Conservation (phyloP, 2,329 filamentous ascomycete species). For the Verticillium isaacii region DNA sequence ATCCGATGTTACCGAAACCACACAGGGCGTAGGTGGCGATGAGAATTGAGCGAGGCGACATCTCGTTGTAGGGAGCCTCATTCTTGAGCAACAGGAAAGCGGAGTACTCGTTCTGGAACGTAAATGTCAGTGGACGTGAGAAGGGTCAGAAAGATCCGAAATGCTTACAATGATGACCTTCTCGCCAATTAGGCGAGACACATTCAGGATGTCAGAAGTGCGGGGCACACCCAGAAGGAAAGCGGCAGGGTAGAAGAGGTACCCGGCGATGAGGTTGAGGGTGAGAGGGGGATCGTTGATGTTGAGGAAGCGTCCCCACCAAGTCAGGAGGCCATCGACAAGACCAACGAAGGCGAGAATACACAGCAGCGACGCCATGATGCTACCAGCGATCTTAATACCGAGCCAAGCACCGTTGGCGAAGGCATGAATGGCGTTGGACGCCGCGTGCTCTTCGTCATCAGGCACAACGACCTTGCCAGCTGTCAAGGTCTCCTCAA, state of each 20-base stretch:
- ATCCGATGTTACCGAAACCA: slow-evolving; percentile 81
- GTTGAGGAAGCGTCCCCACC: slow-evolving; percentile 78
- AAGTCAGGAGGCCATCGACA: slow-evolving; percentile 71
- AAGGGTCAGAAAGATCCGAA: background rate
- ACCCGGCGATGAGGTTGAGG: slow-evolving; percentile 70
- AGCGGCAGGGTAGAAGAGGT: slow-evolving; percentile 71
- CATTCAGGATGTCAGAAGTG: slow-evolving; percentile 60
- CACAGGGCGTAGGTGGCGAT: slow-evolving; percentile 86
- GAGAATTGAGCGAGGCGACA: slow-evolving; percentile 67
- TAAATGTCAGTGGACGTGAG: slow-evolving; percentile 1
- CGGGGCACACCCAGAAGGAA: slow-evolving; percentile 78
- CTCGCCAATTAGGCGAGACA: slow-evolving; percentile 73
- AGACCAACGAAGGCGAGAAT: slow-evolving; percentile 75
- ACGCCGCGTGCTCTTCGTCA: slow-evolving; percentile 68
- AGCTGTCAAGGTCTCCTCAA: slow-evolving; percentile 78
- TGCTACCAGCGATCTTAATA: slow-evolving; percentile 82
- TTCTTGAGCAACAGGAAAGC: slow-evolving; percentile 56
- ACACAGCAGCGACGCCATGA: slow-evolving; percentile 72
- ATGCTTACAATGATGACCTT: slow-evolving; percentile 68
- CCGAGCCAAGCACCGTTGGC: slow-evolving; percentile 81
- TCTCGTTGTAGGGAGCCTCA: slow-evolving; percentile 43
- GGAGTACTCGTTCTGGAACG: slow-evolving; percentile 66
- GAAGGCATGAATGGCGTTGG: slow-evolving; percentile 80
- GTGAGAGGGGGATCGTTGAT: slow-evolving; percentile 56
- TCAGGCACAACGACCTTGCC: slow-evolving; percentile 78